phyloP scores from a whole-genome alignment of 345 rosid genomes.

The sweet orange (Citrus sinensis) region DNA sequence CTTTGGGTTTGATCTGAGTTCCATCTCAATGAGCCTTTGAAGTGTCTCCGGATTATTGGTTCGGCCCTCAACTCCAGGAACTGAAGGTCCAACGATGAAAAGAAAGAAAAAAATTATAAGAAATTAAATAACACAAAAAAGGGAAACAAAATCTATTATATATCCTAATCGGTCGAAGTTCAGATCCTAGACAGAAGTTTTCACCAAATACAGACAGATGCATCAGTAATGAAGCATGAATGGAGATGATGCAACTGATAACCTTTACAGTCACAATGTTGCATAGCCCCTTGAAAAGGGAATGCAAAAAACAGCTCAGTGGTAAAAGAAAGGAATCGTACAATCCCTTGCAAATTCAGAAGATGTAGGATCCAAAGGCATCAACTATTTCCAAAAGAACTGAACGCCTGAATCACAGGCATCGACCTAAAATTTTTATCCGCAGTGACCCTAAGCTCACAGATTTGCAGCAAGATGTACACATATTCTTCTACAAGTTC shows the following conservation, averaged over 20 bases:
- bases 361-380: background rate
- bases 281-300: background rate
- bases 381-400: background rate
- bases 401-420: background rate
- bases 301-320: background rate
- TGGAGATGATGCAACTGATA: background rate
- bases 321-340: background rate
- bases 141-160: background rate
- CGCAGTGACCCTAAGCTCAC: background rate
- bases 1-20: conserved; percentile 62
- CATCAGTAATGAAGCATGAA: background rate
- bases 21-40: conserved; percentile 77
- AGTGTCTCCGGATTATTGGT: conserved; percentile 63
- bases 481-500: background rate
- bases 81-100: conserved; percentile 27
- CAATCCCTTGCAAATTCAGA: background rate
- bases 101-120: background rate
- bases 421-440: background rate
- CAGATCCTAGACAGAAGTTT: background rate
- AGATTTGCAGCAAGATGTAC: background rate
- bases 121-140: background rate
- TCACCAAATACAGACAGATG: background rate
- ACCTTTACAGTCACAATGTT: background rate
- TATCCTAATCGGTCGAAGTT: background rate
- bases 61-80: conserved; percentile 43